Evolutionary conservation across 225 moss, liverwort and hornwort genomes (phyloP).

Genomic region (Takakia lepidozioides): DNA sequence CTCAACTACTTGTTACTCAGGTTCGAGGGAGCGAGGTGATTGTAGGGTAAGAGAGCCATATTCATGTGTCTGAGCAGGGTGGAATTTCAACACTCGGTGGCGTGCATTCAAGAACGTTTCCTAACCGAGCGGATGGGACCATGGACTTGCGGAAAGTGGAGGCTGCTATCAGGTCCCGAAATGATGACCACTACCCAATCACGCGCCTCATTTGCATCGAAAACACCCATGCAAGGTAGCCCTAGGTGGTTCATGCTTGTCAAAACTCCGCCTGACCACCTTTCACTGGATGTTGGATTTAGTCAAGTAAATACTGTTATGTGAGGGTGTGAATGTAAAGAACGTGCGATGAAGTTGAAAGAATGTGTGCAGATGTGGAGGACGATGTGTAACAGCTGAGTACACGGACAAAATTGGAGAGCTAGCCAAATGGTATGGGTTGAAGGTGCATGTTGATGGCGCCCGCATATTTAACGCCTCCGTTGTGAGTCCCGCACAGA

Average conservation of each 20-base stretch:
- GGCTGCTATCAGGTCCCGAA: conserved; percentile 42
- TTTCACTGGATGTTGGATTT: no score
- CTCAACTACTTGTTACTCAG: no score
- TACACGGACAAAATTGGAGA: conserved; percentile 77
- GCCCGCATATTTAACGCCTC: conserved; percentile 95
- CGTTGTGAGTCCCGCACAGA: no score
- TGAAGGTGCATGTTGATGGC: conserved; percentile 89
- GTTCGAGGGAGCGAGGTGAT: conserved; percentile 75
- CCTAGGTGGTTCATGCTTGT: no score
- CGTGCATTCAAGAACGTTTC: conserved; percentile 62
- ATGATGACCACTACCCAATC: conserved; percentile 54
- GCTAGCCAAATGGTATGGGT: conserved; percentile 66
- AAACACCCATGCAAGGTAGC: conserved; percentile 77
- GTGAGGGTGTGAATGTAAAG: no score
- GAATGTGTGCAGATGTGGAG: conserved; percentile 77
- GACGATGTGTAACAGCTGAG: conserved; percentile 69
- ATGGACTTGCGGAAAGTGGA: conserved; percentile 63
- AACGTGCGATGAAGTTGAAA: no score
- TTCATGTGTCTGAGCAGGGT: conserved; percentile 72
- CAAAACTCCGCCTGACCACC: no score
- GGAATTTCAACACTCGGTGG: conserved; percentile 83
- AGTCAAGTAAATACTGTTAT: no score
- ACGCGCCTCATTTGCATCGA: conserved; percentile 76
- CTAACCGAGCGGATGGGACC: conserved; percentile 72
- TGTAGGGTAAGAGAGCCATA: conserved; percentile 69